Conservation (phyloP, 176 grass and related monocot species). For the Ensete ventricosum region DNA sequence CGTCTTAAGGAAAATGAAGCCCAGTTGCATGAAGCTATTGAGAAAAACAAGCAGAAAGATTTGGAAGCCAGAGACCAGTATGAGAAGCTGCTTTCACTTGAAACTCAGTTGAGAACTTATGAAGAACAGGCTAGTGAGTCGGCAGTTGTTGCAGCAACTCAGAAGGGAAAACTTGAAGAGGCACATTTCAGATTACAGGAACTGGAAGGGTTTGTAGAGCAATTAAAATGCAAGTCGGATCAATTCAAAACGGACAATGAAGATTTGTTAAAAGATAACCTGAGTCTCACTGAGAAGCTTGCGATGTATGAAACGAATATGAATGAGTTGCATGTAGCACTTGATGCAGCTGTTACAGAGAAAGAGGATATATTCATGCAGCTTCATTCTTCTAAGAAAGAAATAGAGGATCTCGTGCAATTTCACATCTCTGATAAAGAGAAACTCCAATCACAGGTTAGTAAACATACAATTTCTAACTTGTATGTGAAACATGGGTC, state of each 20-base stretch:
- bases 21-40: slow-evolving; percentile 26
- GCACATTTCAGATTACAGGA: slow-evolving; percentile 28
- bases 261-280: slow-evolving; percentile 42
- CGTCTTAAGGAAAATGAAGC: slow-evolving; percentile 33
- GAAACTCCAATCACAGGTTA: slow-evolving; percentile 67
- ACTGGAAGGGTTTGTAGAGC: slow-evolving; percentile 36
- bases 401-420: slow-evolving; percentile 47
- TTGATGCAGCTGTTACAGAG: no score
- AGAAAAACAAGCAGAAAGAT: slow-evolving; percentile 39
- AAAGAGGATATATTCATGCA: no score
- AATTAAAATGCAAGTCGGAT: slow-evolving; percentile 40
- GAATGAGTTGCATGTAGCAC: slow-evolving; percentile 30
- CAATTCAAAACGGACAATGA: slow-evolving; percentile 39
- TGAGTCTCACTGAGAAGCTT: slow-evolving; percentile 46
- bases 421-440: slow-evolving; percentile 23
- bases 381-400: slow-evolving; percentile 31
- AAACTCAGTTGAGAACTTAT: slow-evolving; percentile 62
- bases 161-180: slow-evolving; percentile 40
- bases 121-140: slow-evolving; percentile 58
- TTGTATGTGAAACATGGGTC: neutral
- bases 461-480: slow-evolving; percentile 16
- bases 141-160: slow-evolving; percentile 37
- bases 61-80: slow-evolving; percentile 52
- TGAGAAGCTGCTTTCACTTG: slow-evolving; percentile 67
- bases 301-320: slow-evolving; percentile 45